These are phyloP conservation scores for Salicornia ramosissima DNA, from an alignment of 148 eudicot genomes.

Conservation along the genomic window DNA sequence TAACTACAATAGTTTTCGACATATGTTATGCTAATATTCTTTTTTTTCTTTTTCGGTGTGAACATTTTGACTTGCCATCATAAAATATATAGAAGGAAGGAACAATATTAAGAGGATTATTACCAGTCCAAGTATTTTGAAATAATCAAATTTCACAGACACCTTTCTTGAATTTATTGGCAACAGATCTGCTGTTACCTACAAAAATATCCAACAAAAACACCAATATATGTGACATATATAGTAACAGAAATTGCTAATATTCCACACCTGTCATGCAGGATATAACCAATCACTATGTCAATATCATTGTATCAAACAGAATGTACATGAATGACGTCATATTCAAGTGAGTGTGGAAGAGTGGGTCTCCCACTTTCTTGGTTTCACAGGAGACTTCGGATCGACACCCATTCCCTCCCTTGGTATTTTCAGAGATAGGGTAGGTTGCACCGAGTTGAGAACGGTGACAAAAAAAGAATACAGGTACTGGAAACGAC, in stretches of 20 bases:
- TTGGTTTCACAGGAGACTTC: no score
- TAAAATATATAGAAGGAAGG: not conserved
- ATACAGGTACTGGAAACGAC: no score
- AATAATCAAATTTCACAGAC: constrained; percentile 81
- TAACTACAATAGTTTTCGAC: no score
- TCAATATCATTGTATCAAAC: not conserved
- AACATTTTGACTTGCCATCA: not conserved
- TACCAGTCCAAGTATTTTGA: constrained; percentile 83
- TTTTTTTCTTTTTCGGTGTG: not conserved
- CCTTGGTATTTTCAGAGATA: no score
- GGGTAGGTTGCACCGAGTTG: no score
- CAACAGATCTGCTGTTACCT: constrained; percentile 87
- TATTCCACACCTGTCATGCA: not conserved
- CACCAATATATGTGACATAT: not conserved
- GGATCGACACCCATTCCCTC: no score
- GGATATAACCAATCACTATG: not conserved
- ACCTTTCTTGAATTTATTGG: constrained; percentile 80
- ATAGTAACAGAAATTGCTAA: constrained; percentile 1
- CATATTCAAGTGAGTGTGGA: not conserved
- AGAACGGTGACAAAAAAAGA: no score
- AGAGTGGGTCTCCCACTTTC: no score
- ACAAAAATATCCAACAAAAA: constrained; percentile 5
- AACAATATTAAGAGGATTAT: constrained; percentile 24
- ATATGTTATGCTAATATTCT: not conserved
- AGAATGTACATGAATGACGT: not conserved